phyloP scores from a whole-genome alignment of 2,329 filamentous ascomycete genomes.

The Cladobotryum protrusum region DNA sequence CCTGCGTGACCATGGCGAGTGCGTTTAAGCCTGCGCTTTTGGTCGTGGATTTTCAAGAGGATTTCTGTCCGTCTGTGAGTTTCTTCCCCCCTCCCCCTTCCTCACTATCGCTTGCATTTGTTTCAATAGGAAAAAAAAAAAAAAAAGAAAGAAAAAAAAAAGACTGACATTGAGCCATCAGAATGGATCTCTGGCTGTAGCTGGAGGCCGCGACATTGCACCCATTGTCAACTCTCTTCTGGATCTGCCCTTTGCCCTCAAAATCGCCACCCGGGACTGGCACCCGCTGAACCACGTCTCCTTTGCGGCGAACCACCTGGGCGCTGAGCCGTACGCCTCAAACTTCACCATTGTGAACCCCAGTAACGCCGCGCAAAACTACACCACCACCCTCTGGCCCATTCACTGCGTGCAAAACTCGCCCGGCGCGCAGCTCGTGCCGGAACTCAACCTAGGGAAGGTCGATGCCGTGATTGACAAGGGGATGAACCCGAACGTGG shows the following conservation, averaged over 20 bases:
- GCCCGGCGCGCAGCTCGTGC: constrained; percentile 64
- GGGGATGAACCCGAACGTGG: constrained; percentile 64
- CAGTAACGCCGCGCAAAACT: constrained; percentile 52
- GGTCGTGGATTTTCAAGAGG: constrained; percentile 85
- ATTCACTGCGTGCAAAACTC: constrained; percentile 78
- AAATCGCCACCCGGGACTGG: constrained; percentile 87
- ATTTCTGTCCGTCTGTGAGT: constrained; percentile 85
- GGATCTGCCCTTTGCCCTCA: constrained; percentile 60
- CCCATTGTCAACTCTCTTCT: constrained; percentile 70
- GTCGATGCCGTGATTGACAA: constrained; percentile 71
- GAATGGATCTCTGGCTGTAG: constrained; percentile 81
- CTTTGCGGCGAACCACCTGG: constrained; percentile 72
- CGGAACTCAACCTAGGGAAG: constrained; percentile 56
- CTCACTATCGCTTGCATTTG: neutral
- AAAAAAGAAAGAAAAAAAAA: no score
- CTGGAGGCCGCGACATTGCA: constrained; percentile 63
- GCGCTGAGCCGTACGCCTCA: constrained; percentile 63
- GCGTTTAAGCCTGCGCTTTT: constrained; percentile 50
- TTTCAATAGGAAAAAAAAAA: no score
- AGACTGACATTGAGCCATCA: no score
- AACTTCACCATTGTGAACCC: constrained; percentile 61
- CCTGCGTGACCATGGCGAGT: no score
- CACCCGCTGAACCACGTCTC: constrained; percentile 81
- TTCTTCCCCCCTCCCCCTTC: neutral
- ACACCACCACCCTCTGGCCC: constrained; percentile 75